Conservation (phyloP, 2,329 filamentous ascomycete genomes). For the Alternaria incomplexa region DNA sequence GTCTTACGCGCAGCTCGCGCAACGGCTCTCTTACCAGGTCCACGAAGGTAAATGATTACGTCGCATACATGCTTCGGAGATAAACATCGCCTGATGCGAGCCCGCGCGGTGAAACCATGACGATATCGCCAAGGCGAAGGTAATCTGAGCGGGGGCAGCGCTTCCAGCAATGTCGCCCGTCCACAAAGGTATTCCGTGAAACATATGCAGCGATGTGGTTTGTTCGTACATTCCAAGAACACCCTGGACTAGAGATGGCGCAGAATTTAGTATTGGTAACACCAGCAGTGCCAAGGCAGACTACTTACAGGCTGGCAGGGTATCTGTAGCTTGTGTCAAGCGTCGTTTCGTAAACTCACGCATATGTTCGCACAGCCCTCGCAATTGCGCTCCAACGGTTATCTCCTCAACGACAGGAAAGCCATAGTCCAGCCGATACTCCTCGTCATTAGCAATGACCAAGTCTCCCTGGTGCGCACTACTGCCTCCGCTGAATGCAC, state of each 20-base stretch:
- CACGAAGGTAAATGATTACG: neutral
- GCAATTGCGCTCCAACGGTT: slow-evolving; percentile 4
- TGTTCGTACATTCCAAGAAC: slow-evolving; percentile 8
- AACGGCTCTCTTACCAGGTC: neutral
- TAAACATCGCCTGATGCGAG: slow-evolving; percentile 8
- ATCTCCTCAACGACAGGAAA: slow-evolving; percentile 4
- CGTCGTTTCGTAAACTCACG: slow-evolving; percentile 12
- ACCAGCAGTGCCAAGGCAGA: neutral
- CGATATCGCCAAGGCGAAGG: slow-evolving; percentile 13
- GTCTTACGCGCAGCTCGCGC: neutral
- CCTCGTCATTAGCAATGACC: slow-evolving; percentile 8
- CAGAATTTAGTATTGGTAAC: neutral
- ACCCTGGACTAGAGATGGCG: neutral
- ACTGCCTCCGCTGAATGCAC: slow-evolving; percentile 9
- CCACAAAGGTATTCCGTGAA: slow-evolving; percentile 16
- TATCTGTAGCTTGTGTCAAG: slow-evolving; percentile 7
- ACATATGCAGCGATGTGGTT: neutral
- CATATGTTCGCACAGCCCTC: slow-evolving; percentile 18
- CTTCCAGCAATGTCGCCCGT: slow-evolving; percentile 4
- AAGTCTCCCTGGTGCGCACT: slow-evolving; percentile 1
- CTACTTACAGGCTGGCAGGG: slow-evolving; percentile 5
- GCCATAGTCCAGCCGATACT: slow-evolving; percentile 14
- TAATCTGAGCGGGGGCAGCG: slow-evolving; percentile 3
- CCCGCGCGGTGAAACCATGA: slow-evolving; percentile 15
- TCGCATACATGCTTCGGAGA: slow-evolving; percentile 6